phyloP scores from a whole-genome alignment of 2,329 filamentous ascomycete species.

The Scortechinia acanthostroma region DNA sequence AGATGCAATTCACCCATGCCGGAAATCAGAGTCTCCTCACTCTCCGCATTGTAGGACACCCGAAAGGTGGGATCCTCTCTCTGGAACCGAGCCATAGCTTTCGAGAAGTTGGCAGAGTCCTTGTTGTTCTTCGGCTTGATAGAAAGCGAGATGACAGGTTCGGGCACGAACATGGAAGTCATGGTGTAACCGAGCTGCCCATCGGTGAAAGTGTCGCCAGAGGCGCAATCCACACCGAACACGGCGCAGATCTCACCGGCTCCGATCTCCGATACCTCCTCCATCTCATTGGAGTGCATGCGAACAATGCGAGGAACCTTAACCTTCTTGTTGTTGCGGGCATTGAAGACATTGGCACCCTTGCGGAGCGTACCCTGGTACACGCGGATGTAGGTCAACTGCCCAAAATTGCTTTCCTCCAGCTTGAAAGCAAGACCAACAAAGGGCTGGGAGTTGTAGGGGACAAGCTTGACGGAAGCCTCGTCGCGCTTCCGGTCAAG shows the following conservation, averaged over 20 bases:
- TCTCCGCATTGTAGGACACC: slow-evolving; percentile 84
- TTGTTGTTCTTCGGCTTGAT: slow-evolving; percentile 93
- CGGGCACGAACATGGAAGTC: slow-evolving; percentile 96
- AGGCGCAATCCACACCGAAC: slow-evolving; percentile 95
- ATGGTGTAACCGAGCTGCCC: slow-evolving; percentile 87
- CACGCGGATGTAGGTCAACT: slow-evolving; percentile 95
- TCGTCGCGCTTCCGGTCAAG: slow-evolving; percentile 77
- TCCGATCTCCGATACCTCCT: slow-evolving; percentile 85
- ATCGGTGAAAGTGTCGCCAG: slow-evolving; percentile 96
- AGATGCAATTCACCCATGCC: slow-evolving; percentile 97
- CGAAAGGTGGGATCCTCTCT: slow-evolving; percentile 97
- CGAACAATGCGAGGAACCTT: slow-evolving; percentile 94
- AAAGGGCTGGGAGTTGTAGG: slow-evolving; percentile 88
- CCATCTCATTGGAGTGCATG: slow-evolving; percentile 99
- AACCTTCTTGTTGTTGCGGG: slow-evolving; percentile 88
- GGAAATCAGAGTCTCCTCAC: slow-evolving; percentile 92
- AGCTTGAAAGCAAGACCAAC: slow-evolving; percentile 97
- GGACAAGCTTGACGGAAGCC: slow-evolving; percentile 75
- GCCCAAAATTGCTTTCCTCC: slow-evolving; percentile 96
- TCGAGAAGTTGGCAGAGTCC: slow-evolving; percentile 89
- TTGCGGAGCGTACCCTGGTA: slow-evolving; percentile 90
- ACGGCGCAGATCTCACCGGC: slow-evolving; percentile 98
- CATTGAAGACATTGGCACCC: slow-evolving; percentile 86
- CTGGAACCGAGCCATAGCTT: slow-evolving; percentile 98
- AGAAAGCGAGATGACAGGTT: slow-evolving; percentile 94